Percentiles rank a stretch among this genome's conserved stretches.
Evolutionary conservation across 129 eudicot genomes (phyloP).

Genomic region (Flaveria linearis): DNA sequence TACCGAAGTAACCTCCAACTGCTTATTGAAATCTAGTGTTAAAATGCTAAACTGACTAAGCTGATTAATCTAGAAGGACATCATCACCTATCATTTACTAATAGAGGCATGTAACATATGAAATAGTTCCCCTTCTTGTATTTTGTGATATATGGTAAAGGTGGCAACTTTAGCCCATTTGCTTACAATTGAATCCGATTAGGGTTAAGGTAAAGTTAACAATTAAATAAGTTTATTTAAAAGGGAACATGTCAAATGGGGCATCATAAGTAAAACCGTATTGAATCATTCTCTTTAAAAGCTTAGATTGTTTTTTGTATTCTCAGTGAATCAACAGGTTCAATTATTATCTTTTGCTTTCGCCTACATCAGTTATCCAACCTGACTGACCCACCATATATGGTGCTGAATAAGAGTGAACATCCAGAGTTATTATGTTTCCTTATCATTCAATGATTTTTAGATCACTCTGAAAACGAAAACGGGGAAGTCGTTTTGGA

Average conservation of each 20-base stretch:
- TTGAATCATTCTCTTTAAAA: not conserved
- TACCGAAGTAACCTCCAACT: constrained; percentile 68
- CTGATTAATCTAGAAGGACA: not conserved
- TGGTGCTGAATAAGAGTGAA: not conserved
- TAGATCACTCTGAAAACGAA: not conserved
- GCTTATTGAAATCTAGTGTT: constrained; percentile 4
- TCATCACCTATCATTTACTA: constrained; percentile 4
- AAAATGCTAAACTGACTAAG: constrained; percentile 8
- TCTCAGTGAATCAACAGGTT: too few relatives aligned
- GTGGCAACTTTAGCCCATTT: not conserved
- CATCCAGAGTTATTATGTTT: not conserved
- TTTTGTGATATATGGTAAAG: not conserved
- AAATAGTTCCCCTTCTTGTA: not conserved
- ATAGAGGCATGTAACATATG: not conserved
- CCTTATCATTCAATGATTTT: not conserved
- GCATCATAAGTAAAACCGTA: not conserved
- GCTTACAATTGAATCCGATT: not conserved
- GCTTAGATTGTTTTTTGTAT: not conserved
- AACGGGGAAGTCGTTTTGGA: not conserved
- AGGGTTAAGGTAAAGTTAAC: not conserved
- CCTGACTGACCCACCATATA: not conserved
- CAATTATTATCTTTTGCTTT: too few relatives aligned
- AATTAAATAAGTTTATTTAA: not conserved
- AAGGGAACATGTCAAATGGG: not conserved
- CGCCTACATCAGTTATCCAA: not conserved